Evolutionary conservation across 192 early-diverging fungal species (phyloP).

Genomic region (Spinellus fusiger): DNA sequence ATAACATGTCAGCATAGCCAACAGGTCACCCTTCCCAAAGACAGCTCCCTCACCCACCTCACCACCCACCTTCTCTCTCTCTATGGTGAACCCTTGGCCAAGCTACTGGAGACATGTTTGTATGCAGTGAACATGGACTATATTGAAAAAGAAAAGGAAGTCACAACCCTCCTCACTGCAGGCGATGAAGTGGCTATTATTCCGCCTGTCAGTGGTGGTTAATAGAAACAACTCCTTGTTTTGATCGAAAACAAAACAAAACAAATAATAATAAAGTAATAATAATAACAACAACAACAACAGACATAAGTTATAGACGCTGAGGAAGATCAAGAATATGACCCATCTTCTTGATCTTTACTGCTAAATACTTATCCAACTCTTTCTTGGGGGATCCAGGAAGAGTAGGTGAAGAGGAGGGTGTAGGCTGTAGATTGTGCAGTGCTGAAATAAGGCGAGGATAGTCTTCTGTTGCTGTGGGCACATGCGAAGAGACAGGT

Average conservation of each 20-base stretch:
- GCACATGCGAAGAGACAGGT: background rate
- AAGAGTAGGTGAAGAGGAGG: constrained; percentile 24
- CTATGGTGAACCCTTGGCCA: constrained; percentile 23
- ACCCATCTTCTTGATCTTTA: constrained; percentile 89
- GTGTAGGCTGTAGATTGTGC: constrained; percentile 11
- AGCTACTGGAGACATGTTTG: constrained; percentile 40
- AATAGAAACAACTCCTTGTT: constrained; percentile 5
- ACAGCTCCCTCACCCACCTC: constrained; percentile 4
- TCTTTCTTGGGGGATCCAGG: constrained; percentile 34
- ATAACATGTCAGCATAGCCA: constrained; percentile 38
- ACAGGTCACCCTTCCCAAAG: constrained; percentile 27
- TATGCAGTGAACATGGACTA: constrained; percentile 63
- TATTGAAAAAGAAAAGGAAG: constrained; percentile 39
- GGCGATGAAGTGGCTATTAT: constrained; percentile 61
- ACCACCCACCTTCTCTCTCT: background rate
- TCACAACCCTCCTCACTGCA: constrained; percentile 33
- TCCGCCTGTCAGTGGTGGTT: constrained; percentile 64
- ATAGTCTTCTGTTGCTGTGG: constrained; percentile 6
- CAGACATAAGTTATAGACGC: too few species aligned
- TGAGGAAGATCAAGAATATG: constrained; percentile 74
- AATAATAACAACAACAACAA: too few species aligned
- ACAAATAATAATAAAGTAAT: too few species aligned
- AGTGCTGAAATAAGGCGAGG: constrained; percentile 26
- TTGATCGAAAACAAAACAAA: too few species aligned
- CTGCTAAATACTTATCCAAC: constrained; percentile 78